phyloP scores from a whole-genome alignment of 2,329 filamentous ascomycete species.

The Aureobasidium sp. region DNA sequence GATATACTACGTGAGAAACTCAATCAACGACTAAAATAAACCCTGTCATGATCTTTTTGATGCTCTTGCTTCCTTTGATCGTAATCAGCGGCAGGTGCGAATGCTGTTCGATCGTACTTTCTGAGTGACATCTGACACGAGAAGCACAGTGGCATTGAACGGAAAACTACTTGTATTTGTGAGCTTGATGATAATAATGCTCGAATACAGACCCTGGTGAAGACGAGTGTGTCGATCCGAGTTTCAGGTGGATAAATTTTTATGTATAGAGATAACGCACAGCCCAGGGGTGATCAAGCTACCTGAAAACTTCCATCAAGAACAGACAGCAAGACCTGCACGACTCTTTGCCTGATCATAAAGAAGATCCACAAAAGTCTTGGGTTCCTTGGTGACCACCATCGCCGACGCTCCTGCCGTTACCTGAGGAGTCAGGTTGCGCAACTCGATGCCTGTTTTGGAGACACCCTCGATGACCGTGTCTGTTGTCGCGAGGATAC shows the following conservation, averaged over 20 bases:
- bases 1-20: too few species aligned
- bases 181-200: too few species aligned
- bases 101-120: too few species aligned
- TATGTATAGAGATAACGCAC: neutral
- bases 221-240: neutral
- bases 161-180: neutral
- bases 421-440: conserved; percentile 19
- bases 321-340: neutral
- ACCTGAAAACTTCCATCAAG: neutral
- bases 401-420: conserved; percentile 20
- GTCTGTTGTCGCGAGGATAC: conserved; percentile 32
- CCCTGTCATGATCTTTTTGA: too few species aligned
- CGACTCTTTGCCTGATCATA: conserved; percentile 18
- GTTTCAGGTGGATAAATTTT: neutral
- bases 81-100: too few species aligned
- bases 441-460: conserved; percentile 25
- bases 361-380: conserved; percentile 35
- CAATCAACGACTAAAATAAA: too few species aligned
- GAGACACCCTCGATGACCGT: conserved; percentile 23
- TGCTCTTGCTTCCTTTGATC: too few species aligned
- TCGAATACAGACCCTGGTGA: too few species aligned
- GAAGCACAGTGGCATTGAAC: neutral
- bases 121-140: too few species aligned
- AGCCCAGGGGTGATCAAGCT: neutral
- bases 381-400: conserved; percentile 32